Evolutionary conservation across 768 basidiomycete species (phyloP).

Genomic region (Auricularia sp.): DNA sequence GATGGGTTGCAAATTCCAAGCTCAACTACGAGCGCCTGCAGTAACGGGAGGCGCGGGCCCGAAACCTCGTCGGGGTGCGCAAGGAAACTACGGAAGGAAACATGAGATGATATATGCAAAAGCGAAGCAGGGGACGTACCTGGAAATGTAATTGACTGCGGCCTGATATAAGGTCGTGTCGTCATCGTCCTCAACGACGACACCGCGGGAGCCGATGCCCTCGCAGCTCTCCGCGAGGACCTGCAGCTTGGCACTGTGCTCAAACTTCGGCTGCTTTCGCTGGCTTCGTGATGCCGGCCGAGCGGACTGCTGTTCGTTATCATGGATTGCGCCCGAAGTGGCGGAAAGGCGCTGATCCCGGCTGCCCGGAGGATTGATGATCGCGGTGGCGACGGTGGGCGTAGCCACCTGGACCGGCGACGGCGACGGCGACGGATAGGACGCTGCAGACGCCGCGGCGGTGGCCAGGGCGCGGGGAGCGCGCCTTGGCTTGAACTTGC

Average conservation of each 20-base stretch:
- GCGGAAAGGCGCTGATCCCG: neutral
- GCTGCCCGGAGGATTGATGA: no score
- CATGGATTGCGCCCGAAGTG: neutral
- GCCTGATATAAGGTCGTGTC: conserved; percentile 35
- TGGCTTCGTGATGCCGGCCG: neutral
- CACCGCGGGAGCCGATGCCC: conserved; percentile 3
- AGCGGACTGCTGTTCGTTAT: neutral
- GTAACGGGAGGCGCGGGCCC: conserved; percentile 44
- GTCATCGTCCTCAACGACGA: conserved; percentile 6
- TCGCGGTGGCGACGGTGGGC: no score
- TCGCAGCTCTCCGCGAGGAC: neutral
- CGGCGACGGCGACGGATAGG: neutral
- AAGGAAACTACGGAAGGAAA: conserved; percentile 35
- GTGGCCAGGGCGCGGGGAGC: neutral
- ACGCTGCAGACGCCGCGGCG: neutral
- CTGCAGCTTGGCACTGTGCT: neutral
- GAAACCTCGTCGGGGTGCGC: conserved; percentile 36
- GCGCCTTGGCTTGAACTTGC: neutral
- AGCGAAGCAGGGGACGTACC: conserved; percentile 32
- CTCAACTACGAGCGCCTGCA: conserved; percentile 70
- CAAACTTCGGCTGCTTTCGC: neutral
- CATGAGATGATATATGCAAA: neutral
- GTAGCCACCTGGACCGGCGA: neutral
- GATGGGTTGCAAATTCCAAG: conserved; percentile 38
- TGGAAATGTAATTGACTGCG: conserved; percentile 49